Evolutionary conservation across 73 alveolate genomes (phyloP), one percentile per base, ranked within the genome.

Genomic region (Paramecium octaurelia): DNA sequence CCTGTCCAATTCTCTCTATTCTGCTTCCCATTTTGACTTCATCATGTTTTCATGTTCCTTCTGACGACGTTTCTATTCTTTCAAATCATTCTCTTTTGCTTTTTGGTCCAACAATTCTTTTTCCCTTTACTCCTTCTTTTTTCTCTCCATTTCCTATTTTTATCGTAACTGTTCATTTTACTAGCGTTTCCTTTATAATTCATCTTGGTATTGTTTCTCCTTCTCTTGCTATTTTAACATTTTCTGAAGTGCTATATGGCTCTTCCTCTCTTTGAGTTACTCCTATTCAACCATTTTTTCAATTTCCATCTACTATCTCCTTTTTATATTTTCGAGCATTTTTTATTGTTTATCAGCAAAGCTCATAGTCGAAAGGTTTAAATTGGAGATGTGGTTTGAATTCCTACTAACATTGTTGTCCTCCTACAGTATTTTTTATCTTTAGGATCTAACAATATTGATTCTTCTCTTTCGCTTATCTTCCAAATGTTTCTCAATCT

Each of bases 221-320:
- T 80, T 80, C 20, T 80, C 70, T 48, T 40, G 16, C 18, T 80
- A 80, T 80, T 80, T 80, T 29, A 80, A 24, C 91, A 80, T 80
- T 46, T 80, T 80, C 31, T 80, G 21, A 21, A 43, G 34, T 11
- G 57, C 57, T 10, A 80, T 24, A 18, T 80, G 12, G 27, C 50
- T 44, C 44, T 80, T 23, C 31, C 57, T 44, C n/a, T 80, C 91
- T 2, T 80, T 80, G 10, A 43, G 46, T 80, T 80, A 46, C n/a
- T 80, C 91, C 48, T 80, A 48, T 80, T 80, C 91, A 34, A 80
- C 57, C 75, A 80, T 42, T 80, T 80, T 80, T n/a, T 80, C 91
- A 20, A 80, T 80, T 80, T 80, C 91, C 76, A 44, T 18, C 16
- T 80, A 80, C 24, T 80, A 80, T 48, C 91, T 80, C 43, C 91